Base-by-base conservation (phyloP, 73 alveolate species). In the Paramecium primaurelia region DNA sequence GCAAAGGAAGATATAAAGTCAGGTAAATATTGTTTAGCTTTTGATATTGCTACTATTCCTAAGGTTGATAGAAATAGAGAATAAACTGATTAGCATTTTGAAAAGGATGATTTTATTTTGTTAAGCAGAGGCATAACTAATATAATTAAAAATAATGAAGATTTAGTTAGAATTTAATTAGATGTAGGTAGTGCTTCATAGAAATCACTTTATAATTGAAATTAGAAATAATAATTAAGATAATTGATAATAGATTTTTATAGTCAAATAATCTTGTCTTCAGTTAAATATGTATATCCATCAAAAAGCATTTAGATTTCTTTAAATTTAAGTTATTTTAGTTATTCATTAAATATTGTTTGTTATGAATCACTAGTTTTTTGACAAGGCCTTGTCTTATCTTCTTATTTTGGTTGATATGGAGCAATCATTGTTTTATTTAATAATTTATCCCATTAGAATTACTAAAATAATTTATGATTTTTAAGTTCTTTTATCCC, bases 251-350 rank as follows among this genome's bases (percentile, higher is more conserved):
- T 38, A 38, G 9, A 38, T 4, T 38, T 38, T 38, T 38, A 38
- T 38, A 38, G 47, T 38, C 47, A 38, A 38, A 38, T 38, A 38
- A 38, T 38, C 47, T 38, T 38, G 47, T 38, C 47, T 38, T 38
- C 47, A 38, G 49, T 2, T 40, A 7, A 40, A 40, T 40, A 73
- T 30, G 87, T 73, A 11, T 73, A 73, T 30, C 87, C 87, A 73
- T 73, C 59, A 73, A 73, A 73, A 38, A 73, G 87, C 58, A 37
- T 73, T 73, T 73, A 25, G 34, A 73, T 73, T 73, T 73, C 87
- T 73, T 73, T 73, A 37, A 36, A 40, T 73, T 73, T 73, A 20
- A 73, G 47, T 9, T 73, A 73, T n/a, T 38, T 71, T 1, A 8
- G 45, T 71, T 71, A 0, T 69, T 69, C 86, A 28, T 69, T 69